Base-by-base conservation (phyloP, 257 asterid species). In the Forsythia viridissima region DNA sequence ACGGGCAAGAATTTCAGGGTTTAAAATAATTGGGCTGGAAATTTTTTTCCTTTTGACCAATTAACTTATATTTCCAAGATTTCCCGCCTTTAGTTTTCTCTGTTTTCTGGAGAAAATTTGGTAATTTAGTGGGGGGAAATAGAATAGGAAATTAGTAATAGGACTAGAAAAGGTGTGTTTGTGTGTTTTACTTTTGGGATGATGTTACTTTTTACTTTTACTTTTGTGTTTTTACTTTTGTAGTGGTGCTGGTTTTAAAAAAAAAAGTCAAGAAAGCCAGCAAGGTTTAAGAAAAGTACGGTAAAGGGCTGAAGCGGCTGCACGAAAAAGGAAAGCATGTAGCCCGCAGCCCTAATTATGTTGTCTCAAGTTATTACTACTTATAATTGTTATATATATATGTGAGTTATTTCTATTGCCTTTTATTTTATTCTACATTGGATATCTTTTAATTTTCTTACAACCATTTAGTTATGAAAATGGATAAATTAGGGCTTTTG, bases 1-100 rank as follows among this genome's bases (percentile, higher is more conserved):
- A 61, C 74, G 12, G 94, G 94, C 41, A 92, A 80, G 76, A 93
- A 93, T 77, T 92, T 89, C 80, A 85, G 90, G 38, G 89, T 86
- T 74, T 91, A 81, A 76, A 67, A 21, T 10, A 7, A 18, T 51
- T 51, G 75, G 69, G 52, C 15, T 24, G 75, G 36, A 15, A 51
- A 20, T 12, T 48, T 13, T 36, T 39, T 73, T 36, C 24, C 30
- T 63, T 63, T 30, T 63, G 1, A 44, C 63, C 48, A 39, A 74
- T 79, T 52, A 48, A 71, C 18, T 52, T 38, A 11, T 44, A 39
- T 30, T 78, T 21, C 9, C 68, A n/a, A 69, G 76, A 51, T 69
- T 71, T 79, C 80, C 70, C 44, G 15, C 72, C 72, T 80, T 55
- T 30, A 30, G 34, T 30, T 30, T 30, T 30, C 34, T 30, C 34